A percentile compares a stretch with the other conserved stretches of the same genome.
Conservation (phyloP, 441 rosid genomes). For the Hura crepitans region DNA sequence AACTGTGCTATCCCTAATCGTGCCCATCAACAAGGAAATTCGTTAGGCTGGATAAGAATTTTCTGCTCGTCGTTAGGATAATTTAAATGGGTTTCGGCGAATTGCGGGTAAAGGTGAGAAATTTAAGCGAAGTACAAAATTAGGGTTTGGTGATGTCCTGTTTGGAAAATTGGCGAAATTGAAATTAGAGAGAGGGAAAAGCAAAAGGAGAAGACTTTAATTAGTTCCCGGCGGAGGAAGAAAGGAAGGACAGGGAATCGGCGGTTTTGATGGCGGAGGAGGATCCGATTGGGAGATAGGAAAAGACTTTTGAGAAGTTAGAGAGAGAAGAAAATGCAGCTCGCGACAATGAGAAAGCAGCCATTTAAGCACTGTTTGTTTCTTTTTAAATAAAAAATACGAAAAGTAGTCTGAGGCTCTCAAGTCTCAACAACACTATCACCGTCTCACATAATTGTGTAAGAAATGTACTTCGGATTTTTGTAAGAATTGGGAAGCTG, state of each 20-base stretch:
- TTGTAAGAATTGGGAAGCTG: too few relatives aligned
- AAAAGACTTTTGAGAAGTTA: background rate
- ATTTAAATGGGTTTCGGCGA: constrained; percentile 13
- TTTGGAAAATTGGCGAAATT: background rate
- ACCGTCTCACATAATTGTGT: too few relatives aligned
- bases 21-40: constrained; percentile 46
- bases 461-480: too few relatives aligned
- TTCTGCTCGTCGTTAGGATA: background rate
- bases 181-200: background rate
- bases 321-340: background rate
- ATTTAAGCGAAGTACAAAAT: background rate
- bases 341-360: background rate
- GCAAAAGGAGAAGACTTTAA: background rate
- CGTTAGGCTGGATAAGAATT: background rate
- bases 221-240: background rate
- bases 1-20: constrained; percentile 37
- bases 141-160: constrained; percentile 15
- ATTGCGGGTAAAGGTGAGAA: background rate
- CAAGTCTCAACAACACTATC: too few relatives aligned
- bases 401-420: background rate
- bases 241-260: background rate
- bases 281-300: constrained; percentile 7
- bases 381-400: background rate
- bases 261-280: background rate
- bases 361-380: background rate